Evolutionary conservation across 208 protist genomes (phyloP).

Genomic region (Trypanosoma melophagium): DNA sequence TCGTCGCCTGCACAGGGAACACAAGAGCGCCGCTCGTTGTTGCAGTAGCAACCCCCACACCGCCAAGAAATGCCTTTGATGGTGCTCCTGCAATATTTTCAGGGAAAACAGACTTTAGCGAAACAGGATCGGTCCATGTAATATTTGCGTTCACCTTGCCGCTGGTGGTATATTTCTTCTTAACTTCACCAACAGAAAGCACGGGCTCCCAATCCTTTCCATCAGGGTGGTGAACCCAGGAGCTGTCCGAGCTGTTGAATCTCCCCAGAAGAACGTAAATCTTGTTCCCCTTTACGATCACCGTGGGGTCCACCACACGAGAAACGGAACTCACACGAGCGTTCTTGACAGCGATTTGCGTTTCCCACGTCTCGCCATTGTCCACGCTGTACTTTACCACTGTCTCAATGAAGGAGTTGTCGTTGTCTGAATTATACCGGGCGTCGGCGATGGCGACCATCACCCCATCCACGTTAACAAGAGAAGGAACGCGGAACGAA

Average conservation of each 20-base stretch:
- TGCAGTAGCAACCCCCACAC: slow-evolving; percentile 2
- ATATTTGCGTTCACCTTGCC: background rate
- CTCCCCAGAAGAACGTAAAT: slow-evolving; percentile 18
- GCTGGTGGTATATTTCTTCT: no score
- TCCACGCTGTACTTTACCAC: no score
- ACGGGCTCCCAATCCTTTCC: background rate
- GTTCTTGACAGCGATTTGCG: no score
- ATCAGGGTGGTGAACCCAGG: background rate
- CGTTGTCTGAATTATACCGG: no score
- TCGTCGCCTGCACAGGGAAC: slow-evolving; percentile 6
- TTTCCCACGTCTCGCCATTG: no score
- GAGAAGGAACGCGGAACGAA: no score
- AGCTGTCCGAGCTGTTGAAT: background rate
- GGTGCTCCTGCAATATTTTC: background rate
- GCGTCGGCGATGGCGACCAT: no score
- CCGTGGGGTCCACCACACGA: slow-evolving; percentile 1
- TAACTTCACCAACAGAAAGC: slow-evolving; percentile 6
- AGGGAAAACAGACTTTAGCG: background rate
- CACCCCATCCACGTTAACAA: no score
- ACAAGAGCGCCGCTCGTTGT: slow-evolving; percentile 12
- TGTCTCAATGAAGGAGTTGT: no score
- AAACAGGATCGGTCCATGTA: background rate
- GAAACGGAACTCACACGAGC: no score
- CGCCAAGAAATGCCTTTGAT: slow-evolving; percentile 9
- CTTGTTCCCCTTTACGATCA: slow-evolving; percentile 17